phyloP scores from a whole-genome alignment of 306 rosid species.

The Ormosia semicastrata region DNA sequence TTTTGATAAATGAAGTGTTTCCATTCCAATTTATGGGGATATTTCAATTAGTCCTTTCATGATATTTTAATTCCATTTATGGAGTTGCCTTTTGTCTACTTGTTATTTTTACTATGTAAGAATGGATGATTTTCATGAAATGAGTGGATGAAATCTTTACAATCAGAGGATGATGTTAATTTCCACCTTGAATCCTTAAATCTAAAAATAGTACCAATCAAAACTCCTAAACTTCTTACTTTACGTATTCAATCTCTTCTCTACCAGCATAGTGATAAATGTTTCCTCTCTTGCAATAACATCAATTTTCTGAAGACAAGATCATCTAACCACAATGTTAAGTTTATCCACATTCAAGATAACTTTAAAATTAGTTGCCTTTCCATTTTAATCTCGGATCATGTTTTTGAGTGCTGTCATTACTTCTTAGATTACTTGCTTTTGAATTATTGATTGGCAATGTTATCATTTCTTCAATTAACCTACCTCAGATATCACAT shows the following conservation, averaged over 20 bases:
- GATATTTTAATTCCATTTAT: not conserved
- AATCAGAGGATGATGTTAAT: not conserved
- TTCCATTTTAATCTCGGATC: not conserved
- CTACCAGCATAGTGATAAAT: not conserved
- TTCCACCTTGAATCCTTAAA: not conserved
- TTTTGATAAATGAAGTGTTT: slow-evolving; percentile 4
- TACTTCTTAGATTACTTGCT: not conserved
- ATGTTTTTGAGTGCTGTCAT: not conserved
- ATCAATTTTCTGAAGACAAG: not conserved
- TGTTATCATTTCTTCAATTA: not conserved
- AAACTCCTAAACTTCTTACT: not conserved
- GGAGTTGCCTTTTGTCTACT: not conserved
- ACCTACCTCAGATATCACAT: not conserved
- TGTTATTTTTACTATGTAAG: slow-evolving; percentile 2
- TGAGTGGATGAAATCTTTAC: not conserved
- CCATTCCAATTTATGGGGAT: slow-evolving; percentile 10
- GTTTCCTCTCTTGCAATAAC: not conserved
- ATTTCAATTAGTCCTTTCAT: slow-evolving; percentile 7
- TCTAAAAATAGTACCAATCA: not conserved
- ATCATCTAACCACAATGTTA: not conserved
- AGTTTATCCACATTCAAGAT: not conserved
- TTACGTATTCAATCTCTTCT: not conserved
- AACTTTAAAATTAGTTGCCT: not conserved
- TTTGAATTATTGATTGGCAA: not conserved
- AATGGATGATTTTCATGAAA: slow-evolving; percentile 2